Evolutionary conservation across 305 asterid species (phyloP), one percentile per base, ranked within the genome.

Genomic region (Fraxinus velutina): DNA sequence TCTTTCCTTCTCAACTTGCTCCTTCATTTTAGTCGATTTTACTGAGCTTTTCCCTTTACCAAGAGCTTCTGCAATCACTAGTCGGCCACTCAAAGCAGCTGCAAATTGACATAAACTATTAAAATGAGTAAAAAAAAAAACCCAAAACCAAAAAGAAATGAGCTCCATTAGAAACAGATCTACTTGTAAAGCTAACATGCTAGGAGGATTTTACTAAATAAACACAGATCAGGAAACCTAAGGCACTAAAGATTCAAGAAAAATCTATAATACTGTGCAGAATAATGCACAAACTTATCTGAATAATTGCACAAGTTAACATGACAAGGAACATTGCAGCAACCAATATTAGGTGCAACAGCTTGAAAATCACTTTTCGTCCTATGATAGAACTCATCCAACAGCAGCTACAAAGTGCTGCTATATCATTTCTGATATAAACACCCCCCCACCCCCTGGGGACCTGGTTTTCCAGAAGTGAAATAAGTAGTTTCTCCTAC

Each of bases 61-160:
- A 79, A 89, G 90, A 78, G 92, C 83, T 85, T 95, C 99, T 19
- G 97, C 92, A 77, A 87, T 73, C 83, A 94, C 97, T 84, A 89
- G 89, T 47, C 91, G 90, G 80, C 98, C 99, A 86, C 95, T 88
- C 91, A 94, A 86, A 83, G 92, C 91, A 87, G 89, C 97, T 93
- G 90, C 83, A 81, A 80, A 36, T 32, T 78, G 75, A 71, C 33
- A 55, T 68, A 78, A 22, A 39, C 6, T 6, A 24, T 57, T 8
- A 68, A 80, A n/a, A 64, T 3, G 19, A 76, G 55, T 0, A 7
- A 37, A 9, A 42, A 64, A 22, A 12, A 44, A 42, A 2, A 13
- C 7, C 7, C 7, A 10, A 55, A 8, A 21, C 47, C 73, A 52
- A 75, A 37, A 73, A 21, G 55, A 73, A 76, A 57, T 60, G 30